Conservation (phyloP, 2,329 filamentous ascomycete species). For the Neonectria magnoliae region DNA sequence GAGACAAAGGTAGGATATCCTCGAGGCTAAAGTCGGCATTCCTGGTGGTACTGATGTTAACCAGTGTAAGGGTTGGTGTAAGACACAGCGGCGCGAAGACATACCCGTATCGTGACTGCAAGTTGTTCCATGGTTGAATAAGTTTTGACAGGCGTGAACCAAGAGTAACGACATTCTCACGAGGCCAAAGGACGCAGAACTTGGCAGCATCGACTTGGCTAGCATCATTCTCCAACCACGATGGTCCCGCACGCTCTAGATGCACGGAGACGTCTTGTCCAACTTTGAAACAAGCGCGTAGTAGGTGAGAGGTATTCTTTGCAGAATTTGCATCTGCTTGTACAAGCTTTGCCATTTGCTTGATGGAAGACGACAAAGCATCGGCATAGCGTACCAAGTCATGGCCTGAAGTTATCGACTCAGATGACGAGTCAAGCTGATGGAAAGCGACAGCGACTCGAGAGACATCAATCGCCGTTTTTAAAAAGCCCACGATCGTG, state of each 20-base stretch:
- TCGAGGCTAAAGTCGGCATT: not conserved
- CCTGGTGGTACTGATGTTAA: not conserved
- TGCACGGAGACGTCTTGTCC: slow-evolving; percentile 40
- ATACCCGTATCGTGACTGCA: not conserved
- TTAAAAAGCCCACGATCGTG: slow-evolving; percentile 34
- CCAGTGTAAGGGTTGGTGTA: not conserved
- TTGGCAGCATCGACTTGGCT: slow-evolving; percentile 1
- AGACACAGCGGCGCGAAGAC: not conserved
- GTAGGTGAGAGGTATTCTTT: not conserved
- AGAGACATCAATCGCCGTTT: slow-evolving; percentile 21
- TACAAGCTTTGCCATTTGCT: slow-evolving; percentile 11
- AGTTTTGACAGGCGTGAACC: slow-evolving; percentile 3
- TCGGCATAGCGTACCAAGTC: slow-evolving; percentile 20
- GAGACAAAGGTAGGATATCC: not conserved
- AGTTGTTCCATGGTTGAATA: not conserved
- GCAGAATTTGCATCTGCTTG: not conserved
- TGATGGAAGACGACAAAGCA: slow-evolving; percentile 12
- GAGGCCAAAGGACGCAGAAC: slow-evolving; percentile 34
- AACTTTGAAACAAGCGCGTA: slow-evolving; percentile 38
- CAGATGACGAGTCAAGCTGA: not conserved
- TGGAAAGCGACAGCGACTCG: slow-evolving; percentile 23
- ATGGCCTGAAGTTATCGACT: not conserved
- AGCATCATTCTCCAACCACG: not conserved
- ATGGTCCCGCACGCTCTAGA: slow-evolving; percentile 24
- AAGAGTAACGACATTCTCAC: slow-evolving; percentile 8